These are phyloP conservation scores for Neofusicoccum umdonicola DNA, from an alignment of 2,329 filamentous ascomycete genomes.

Conservation along the genomic window DNA sequence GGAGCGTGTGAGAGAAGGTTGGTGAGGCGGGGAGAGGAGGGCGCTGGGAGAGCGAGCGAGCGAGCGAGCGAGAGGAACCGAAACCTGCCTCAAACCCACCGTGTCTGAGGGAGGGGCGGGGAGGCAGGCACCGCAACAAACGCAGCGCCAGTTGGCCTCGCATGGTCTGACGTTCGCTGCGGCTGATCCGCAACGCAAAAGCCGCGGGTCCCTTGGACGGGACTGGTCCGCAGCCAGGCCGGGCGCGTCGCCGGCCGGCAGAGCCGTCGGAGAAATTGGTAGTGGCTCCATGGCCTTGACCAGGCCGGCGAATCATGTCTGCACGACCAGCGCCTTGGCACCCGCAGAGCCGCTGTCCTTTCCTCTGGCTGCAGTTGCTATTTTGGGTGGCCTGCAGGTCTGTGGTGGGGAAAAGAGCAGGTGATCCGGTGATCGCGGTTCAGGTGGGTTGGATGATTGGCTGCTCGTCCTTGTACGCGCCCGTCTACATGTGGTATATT, in stretches of 20 bases:
- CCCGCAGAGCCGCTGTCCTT: background rate
- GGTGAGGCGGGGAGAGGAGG: background rate
- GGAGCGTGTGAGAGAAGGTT: background rate
- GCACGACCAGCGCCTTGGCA: background rate
- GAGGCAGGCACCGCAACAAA: background rate
- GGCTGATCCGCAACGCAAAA: background rate
- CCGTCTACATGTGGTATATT: no score
- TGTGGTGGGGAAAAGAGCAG: background rate
- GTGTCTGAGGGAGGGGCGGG: background rate
- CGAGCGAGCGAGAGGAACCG: background rate
- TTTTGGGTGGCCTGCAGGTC: background rate
- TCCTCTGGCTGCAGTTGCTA: background rate
- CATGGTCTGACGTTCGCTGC: constrained; percentile 4
- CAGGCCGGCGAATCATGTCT: background rate
- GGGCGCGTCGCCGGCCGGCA: constrained; percentile 3
- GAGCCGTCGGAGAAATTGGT: background rate
- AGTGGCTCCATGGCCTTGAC: background rate
- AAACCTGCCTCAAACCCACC: constrained; percentile 6
- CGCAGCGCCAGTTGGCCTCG: background rate
- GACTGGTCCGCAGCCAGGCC: background rate
- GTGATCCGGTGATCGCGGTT: background rate
- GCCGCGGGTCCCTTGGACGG: background rate
- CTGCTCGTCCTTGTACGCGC: no score
- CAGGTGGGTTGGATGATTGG: background rate
- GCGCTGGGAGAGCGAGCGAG: background rate